phyloP scores from a whole-genome alignment of 2,329 filamentous ascomycete species.

The Xylaria sp. region DNA sequence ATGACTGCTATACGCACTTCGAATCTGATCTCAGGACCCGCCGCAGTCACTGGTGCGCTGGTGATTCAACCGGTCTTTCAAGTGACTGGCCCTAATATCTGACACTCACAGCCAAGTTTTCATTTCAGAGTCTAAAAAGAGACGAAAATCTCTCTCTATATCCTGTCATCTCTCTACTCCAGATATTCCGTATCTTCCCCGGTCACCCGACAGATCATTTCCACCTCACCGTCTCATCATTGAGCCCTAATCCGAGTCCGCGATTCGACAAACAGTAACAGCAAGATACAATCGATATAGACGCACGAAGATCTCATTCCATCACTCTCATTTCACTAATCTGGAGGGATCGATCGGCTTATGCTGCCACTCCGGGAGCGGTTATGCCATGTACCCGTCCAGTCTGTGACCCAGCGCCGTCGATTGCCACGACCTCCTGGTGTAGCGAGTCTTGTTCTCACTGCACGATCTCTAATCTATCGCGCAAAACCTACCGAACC shows the following conservation, averaged over 20 bases:
- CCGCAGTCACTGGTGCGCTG: neutral
- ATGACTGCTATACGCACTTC: conserved; percentile 1
- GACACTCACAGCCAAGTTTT: neutral
- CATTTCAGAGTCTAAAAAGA: neutral
- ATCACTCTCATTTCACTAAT: neutral
- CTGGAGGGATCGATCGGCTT: conserved; percentile 5
- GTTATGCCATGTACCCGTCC: conserved; percentile 27
- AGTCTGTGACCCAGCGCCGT: conserved; percentile 23
- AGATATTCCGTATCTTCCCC: neutral
- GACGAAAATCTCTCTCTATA: neutral
- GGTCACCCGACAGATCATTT: neutral
- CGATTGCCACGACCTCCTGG: conserved; percentile 18
- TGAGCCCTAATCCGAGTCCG: neutral
- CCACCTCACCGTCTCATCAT: neutral
- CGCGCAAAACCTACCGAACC: neutral
- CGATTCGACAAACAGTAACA: neutral
- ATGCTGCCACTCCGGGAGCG: conserved; percentile 10
- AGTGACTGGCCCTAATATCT: neutral
- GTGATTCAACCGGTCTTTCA: conserved; percentile 1
- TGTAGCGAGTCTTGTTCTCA: conserved; percentile 8
- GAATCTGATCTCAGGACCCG: neutral
- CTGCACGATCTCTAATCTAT: neutral
- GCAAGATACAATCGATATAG: neutral
- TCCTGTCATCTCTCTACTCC: no score
- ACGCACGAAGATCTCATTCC: neutral